A percentile compares a stretch with the other conserved stretches of the same genome.
phyloP scores from a whole-genome alignment of 192 early-diverging fungal species.

The Rhizophagus prolifer region DNA sequence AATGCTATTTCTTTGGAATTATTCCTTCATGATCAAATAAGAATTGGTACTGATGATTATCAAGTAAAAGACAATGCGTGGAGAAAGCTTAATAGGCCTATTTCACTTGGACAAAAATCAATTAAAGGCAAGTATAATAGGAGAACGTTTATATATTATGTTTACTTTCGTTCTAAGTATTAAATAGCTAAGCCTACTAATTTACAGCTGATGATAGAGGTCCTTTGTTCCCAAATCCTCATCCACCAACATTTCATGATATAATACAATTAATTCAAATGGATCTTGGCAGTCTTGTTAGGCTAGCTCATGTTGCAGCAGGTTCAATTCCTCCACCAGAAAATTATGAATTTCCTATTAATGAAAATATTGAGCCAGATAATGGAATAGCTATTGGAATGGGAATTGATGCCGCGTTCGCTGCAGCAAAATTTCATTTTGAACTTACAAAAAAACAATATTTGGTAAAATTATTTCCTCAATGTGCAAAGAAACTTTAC shows the following conservation, averaged over 20 bases:
- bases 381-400: slow-evolving; percentile 61
- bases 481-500: slow-evolving; percentile 47
- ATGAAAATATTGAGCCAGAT: slow-evolving; percentile 45
- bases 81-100: not conserved
- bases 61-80: not conserved
- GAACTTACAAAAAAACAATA: slow-evolving; percentile 68
- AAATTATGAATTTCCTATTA: slow-evolving; percentile 53
- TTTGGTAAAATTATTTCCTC: slow-evolving; percentile 70
- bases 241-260: slow-evolving; percentile 57
- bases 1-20: slow-evolving; percentile 64
- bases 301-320: slow-evolving; percentile 58
- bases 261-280: slow-evolving; percentile 51
- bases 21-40: slow-evolving; percentile 46
- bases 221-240: slow-evolving; percentile 55
- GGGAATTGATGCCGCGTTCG: slow-evolving; percentile 57
- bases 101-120: not conserved
- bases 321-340: slow-evolving; percentile 62
- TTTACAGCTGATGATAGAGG: slow-evolving; percentile 44
- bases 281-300: slow-evolving; percentile 50
- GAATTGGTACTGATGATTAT: slow-evolving; percentile 7
- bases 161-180: not conserved
- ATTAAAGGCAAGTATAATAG: slow-evolving; percentile 12
- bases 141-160: not conserved
- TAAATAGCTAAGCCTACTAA: not conserved
- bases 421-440: slow-evolving; percentile 67